Percentiles rank a stretch among this genome's conserved stretches.
phyloP scores from a whole-genome alignment of 2,329 filamentous ascomycete species.

The Colletotrichum truncatum region DNA sequence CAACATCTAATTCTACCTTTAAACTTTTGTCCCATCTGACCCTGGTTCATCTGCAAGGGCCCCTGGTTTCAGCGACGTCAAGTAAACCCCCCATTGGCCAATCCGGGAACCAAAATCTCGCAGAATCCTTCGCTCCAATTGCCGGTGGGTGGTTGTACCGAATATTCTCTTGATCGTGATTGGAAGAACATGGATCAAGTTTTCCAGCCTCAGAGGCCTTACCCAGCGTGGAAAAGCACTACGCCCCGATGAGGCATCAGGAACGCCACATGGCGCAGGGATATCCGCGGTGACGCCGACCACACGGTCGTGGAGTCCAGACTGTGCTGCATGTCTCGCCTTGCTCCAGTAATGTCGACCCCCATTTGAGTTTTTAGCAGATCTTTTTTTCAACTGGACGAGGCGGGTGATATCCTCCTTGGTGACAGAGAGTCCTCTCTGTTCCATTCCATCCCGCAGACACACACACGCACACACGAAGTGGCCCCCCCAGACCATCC shows the following conservation, averaged over 20 bases:
- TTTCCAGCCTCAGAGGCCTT: not conserved
- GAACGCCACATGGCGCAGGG: conserved; percentile 27
- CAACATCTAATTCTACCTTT: not conserved
- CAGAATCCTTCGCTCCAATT: conserved; percentile 23
- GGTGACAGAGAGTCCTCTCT: not conserved
- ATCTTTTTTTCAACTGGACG: not conserved
- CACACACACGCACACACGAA: too few species aligned
- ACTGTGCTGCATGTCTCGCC: not conserved
- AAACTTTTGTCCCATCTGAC: conserved; percentile 13
- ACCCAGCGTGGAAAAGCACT: not conserved
- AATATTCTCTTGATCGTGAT: conserved; percentile 12
- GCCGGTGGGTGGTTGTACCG: conserved; percentile 18
- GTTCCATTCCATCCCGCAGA: not conserved
- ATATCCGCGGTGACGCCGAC: conserved; percentile 18
- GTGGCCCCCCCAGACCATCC: conserved; percentile 26
- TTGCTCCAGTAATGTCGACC: not conserved
- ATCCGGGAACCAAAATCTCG: conserved; percentile 11
- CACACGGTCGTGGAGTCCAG: not conserved
- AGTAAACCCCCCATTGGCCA: conserved; percentile 5
- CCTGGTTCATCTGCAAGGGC: not conserved
- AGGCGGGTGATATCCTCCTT: not conserved
- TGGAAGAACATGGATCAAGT: not conserved
- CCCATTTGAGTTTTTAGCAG: not conserved
- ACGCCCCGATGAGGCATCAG: not conserved
- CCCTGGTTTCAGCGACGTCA: conserved; percentile 18